Base-by-base conservation (phyloP, 139 green algal species). In the Zygnema cylindricum region DNA sequence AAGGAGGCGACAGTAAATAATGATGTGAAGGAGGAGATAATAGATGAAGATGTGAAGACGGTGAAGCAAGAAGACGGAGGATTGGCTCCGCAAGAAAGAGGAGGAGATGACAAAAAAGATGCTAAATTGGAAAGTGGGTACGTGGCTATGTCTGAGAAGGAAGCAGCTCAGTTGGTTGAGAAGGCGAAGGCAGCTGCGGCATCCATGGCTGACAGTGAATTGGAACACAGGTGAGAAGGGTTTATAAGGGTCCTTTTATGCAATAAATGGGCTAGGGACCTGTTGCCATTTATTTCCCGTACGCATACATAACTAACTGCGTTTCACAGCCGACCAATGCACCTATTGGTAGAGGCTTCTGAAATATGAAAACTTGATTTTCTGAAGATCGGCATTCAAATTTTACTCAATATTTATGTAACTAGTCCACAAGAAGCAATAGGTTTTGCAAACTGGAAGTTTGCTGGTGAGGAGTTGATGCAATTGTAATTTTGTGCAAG, bases 111-210 rank as follows among this genome's bases (percentile, higher is more conserved):
- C 35, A n/a, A 1, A 38, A 40, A 82, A n/a, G 75, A 1, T 25
- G 30, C 16, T 7, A 63, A 63, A 16, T 7, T 63, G 75, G 2
- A 43, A 32, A 38, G 11, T 42, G 75, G 30, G n/a, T n/a, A n/a
- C n/a, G n/a, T n/a, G 41, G 75, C 41, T 25, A 40, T 82, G 75
- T 43, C 75, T n/a, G 2, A 82, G 75, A 39, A 82, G 7, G 75
- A 82, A 82, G 75, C 11, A n/a, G n/a, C 30, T 25, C 1, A 82
- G 75, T 43, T 21, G 2, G 11, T 43, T 25, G 75, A 23, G 30
- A 33, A 49, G 33, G 75, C 40, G 75, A 40, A 42, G 2, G 43
- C 7, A n/a, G 1, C 7, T 43, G 75, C 43, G 75, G 11, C 42
- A 1, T 1, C 40, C 42, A 82, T 32, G 75, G 11, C 25, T 63